Base-by-base conservation (phyloP, 805 yeast species). In the Komagataella ulmi region DNA sequence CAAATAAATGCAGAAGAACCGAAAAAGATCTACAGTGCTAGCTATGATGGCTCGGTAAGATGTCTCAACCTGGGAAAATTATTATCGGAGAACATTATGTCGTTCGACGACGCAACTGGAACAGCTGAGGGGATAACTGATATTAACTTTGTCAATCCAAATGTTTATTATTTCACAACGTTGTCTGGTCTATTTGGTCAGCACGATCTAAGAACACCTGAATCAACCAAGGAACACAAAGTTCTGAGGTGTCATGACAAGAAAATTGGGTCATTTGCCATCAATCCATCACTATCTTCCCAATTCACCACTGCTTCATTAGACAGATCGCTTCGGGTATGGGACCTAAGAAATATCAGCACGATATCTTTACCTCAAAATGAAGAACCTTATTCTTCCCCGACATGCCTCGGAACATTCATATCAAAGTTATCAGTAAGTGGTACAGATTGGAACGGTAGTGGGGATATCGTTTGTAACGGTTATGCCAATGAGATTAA, bases 41-140 rank as follows among this genome's bases (percentile, higher is more conserved):
- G 95, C 2, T 91, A 91, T 62, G 99, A 91, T 66, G 97, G 97
- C 0, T 82, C 95, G 0, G 74, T 91, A 2, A 71, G 98, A 53
- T 65, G 73, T 21, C 70, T 88, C 50, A 96, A 91, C 63, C 66
- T 93, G 54, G 70, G 72, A 45, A 76, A 77, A 45, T 70, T 81
- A 54, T 69, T 75, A 46, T 78, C 88, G 6, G 65, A 74, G 3
- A 93, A 88, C 55, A 68, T 79, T 7, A 75, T 83, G 53, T 81
- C 82, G 2, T 69, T 74, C 45, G 72, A 74, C 51, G 79, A 76
- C 55, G 73, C 73, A n/a, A 74, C 76, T 60, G 79, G 76, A 4
- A 72, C 74, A 48, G 70, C 77, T 3, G 60, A 74, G 6, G 96
- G 96, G 0, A 73, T 89, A 2, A 83, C 95, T 6, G 97, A 89